Evolutionary conservation across 2,329 filamentous ascomycete genomes (phyloP), one percentile per base, ranked within the genome.

Genomic region (Trichoderma sp.): DNA sequence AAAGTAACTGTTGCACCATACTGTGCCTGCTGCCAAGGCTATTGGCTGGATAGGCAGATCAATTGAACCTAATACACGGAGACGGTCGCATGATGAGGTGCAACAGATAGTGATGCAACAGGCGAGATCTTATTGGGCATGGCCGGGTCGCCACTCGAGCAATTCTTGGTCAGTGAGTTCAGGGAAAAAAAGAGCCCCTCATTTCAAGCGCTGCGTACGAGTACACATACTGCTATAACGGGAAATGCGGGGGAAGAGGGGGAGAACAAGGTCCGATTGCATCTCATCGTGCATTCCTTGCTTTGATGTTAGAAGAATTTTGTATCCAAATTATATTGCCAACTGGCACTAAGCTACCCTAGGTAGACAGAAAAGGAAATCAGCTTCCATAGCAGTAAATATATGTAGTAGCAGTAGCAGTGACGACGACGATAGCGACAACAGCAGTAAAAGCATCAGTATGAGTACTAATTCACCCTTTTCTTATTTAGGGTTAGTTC

Each of bases 101-200:
- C 43, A 53, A 28, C 34, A 32, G 53, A 47, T 34, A n/a, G 65
- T 59, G 65, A 68, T 68, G 65, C 65, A 47, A 59, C 65, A 68
- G 55, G 53, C 53, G 32, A 15, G 17, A 58, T 68, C 34, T 36
- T 32, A 68, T 68, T 68, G 65, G 65, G 26, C 53, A 32, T 20
- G 30, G 65, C 34, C 23, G 6, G 39, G 53, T 59, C 65, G 65
- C 65, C 65, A 68, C 65, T 57, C 11, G 26, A 43, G 64, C 64
- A 67, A 26, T 23, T 43, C 36, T 43, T 43, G 39, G 39, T 43
- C 32, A 12, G 53, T 57, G 64, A 57, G 39, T n/a, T 13, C 20
- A 67, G 20, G 13, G 26, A 67, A 23, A 39, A 57, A 57, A 20
- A 36, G 6, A n/a, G 20, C 47, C 26, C 47, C 63, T 36, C 23